Evolutionary conservation across 2,329 filamentous ascomycete species (phyloP).

Genomic region (Fusarium pseudocircinatum): DNA sequence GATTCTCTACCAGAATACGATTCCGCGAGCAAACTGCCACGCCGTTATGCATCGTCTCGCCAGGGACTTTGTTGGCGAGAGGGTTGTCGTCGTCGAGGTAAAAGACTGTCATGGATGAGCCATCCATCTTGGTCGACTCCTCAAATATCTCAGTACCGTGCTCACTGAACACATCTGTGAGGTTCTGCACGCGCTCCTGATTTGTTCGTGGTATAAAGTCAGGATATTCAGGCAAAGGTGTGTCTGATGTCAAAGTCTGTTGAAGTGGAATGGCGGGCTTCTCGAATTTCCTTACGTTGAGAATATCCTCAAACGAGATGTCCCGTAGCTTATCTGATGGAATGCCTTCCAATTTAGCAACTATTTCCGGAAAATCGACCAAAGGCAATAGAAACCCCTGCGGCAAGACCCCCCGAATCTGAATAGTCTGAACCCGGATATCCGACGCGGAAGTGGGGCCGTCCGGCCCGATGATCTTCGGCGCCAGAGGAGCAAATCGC

Average conservation of each 20-base stretch:
- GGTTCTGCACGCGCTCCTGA: conserved; percentile 40
- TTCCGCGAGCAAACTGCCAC: conserved; percentile 40
- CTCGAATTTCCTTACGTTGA: conserved; percentile 37
- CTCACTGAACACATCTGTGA: conserved; percentile 23
- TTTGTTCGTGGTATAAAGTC: conserved; percentile 36
- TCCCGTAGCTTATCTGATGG: background rate
- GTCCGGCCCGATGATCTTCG: background rate
- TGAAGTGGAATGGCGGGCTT: background rate
- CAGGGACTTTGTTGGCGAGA: conserved; percentile 28
- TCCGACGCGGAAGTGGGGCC: conserved; percentile 8
- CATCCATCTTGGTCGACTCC: conserved; percentile 53
- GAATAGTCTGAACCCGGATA: conserved; percentile 32
- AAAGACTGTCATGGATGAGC: conserved; percentile 51
- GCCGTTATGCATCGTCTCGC: background rate
- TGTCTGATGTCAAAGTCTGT: background rate
- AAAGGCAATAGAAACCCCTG: conserved; percentile 38
- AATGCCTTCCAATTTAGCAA: background rate
- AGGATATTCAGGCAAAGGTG: conserved; percentile 27
- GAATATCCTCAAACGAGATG: conserved; percentile 32
- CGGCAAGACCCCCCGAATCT: conserved; percentile 31
- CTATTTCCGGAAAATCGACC: conserved; percentile 30
- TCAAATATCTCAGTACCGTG: conserved; percentile 45
- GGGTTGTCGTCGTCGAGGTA: conserved; percentile 43
- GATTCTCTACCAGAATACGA: conserved; percentile 26
- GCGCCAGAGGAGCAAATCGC: conserved; percentile 27